phyloP scores from a whole-genome alignment of 352 stramenopile species.

The Globisporangium radiosum region DNA sequence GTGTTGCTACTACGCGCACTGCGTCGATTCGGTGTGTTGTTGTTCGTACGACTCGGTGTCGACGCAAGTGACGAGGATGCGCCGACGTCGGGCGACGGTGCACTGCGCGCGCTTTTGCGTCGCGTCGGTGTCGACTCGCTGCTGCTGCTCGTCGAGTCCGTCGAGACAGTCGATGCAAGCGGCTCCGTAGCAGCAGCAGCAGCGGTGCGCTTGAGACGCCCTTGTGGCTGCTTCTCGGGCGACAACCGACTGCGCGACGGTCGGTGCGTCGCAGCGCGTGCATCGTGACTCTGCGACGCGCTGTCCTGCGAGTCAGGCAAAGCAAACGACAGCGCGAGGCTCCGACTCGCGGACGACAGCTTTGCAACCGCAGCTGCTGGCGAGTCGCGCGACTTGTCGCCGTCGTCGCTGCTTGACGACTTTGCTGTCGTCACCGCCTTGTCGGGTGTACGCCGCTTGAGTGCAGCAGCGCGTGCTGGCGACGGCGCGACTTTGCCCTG shows the following conservation, averaged over 20 bases:
- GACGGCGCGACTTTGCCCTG: conserved; percentile 5
- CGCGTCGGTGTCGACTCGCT: conserved; percentile 12
- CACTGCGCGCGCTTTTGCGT: conserved; percentile 22
- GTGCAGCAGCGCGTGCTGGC: neutral
- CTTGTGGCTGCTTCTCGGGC: neutral
- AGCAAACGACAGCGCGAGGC: conserved; percentile 60
- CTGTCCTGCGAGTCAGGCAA: conserved; percentile 53
- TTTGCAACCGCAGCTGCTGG: conserved; percentile 6
- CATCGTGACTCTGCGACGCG: conserved; percentile 26
- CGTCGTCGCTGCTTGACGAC: neutral
- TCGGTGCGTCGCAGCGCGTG: conserved; percentile 12
- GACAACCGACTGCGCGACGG: neutral
- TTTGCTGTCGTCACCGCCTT: neutral
- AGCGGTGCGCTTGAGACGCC: neutral
- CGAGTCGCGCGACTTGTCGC: neutral
- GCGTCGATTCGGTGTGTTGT: neutral
- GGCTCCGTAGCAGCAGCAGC: neutral
- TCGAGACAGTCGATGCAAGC: conserved; percentile 1
- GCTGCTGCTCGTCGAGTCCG: conserved; percentile 6
- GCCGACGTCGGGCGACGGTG: conserved; percentile 23
- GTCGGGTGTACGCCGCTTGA: neutral
- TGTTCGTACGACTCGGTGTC: neutral
- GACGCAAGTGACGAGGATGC: neutral
- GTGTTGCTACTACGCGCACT: neutral
- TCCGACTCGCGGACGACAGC: conserved; percentile 33